A percentile compares a stretch with the other conserved stretches of the same genome.
Conservation (phyloP, 139 green algal species). For the Picochlorum costavermella region DNA sequence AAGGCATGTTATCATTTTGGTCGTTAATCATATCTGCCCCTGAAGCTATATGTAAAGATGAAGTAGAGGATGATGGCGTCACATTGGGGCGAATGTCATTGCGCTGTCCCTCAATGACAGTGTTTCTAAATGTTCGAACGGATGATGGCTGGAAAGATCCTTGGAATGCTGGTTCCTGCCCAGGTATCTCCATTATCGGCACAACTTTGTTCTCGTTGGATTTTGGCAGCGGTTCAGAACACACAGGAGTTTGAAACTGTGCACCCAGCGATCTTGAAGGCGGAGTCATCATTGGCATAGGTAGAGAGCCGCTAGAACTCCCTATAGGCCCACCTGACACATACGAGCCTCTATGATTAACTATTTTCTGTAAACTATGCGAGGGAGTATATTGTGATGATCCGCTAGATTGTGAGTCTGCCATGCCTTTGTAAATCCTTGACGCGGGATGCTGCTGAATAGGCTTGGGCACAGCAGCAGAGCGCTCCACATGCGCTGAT, state of each 20-base stretch:
- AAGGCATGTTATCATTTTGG: no score
- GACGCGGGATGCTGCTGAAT: not conserved
- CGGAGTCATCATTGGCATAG: constrained; percentile 16
- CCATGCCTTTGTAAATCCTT: not conserved
- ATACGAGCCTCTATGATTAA: constrained; percentile 6
- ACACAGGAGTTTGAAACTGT: not conserved
- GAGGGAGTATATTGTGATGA: constrained; percentile 9
- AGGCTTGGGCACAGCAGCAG: no score
- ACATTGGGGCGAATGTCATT: no score
- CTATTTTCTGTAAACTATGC: constrained; percentile 20
- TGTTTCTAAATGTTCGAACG: constrained; percentile 16
- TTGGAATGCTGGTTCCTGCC: not conserved
- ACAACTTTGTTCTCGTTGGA: constrained; percentile 10
- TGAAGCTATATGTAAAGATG: no score
- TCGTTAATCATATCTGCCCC: no score
- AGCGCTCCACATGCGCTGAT: no score
- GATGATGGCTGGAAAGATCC: constrained; percentile 17
- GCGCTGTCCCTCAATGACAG: no score
- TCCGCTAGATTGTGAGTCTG: not conserved
- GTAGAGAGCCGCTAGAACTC: not conserved
- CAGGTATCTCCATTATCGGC: constrained; percentile 22
- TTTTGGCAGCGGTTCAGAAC: not conserved
- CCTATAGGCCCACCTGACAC: not conserved
- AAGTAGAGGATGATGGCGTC: no score
- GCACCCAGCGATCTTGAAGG: constrained; percentile 24